A percentile compares a stretch with the other conserved stretches of the same genome.
phyloP scores from a whole-genome alignment of 2,329 filamentous ascomycete genomes.

The Trichoderma breve region DNA sequence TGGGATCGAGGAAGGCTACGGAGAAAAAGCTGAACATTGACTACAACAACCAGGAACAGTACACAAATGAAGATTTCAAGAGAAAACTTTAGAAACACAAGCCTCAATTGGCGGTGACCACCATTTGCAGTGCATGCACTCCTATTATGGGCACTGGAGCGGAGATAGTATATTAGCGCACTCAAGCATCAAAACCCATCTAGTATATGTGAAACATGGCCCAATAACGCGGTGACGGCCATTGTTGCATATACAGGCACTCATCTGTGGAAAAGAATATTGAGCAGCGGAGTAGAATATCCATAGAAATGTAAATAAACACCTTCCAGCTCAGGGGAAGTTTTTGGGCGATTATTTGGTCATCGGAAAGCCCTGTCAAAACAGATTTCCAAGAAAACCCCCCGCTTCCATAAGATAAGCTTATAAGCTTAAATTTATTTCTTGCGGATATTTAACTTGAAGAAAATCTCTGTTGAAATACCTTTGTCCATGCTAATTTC shows the following conservation, averaged over 20 bases:
- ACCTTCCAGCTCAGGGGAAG: too few species aligned
- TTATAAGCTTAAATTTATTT: too few species aligned
- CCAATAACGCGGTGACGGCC: background rate
- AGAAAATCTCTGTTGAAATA: too few species aligned
- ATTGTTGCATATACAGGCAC: background rate
- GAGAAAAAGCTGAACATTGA: too few species aligned
- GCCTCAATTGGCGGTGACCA: background rate
- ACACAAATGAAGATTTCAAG: background rate
- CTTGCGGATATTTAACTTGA: background rate
- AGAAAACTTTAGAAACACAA: background rate
- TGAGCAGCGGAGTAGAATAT: background rate
- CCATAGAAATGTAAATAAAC: background rate
- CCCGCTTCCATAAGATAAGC: too few species aligned
- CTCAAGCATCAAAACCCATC: background rate
- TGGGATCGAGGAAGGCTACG: too few species aligned
- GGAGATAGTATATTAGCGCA: background rate
- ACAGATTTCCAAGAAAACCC: too few species aligned
- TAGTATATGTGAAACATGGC: background rate
- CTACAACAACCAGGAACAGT: background rate
- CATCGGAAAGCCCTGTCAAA: too few species aligned
- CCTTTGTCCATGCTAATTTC: too few species aligned
- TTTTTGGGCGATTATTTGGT: too few species aligned
- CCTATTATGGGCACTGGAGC: background rate
- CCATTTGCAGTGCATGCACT: background rate
- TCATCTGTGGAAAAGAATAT: background rate